phyloP scores from a whole-genome alignment of 306 rosid species.

The Luffa acutangula region DNA sequence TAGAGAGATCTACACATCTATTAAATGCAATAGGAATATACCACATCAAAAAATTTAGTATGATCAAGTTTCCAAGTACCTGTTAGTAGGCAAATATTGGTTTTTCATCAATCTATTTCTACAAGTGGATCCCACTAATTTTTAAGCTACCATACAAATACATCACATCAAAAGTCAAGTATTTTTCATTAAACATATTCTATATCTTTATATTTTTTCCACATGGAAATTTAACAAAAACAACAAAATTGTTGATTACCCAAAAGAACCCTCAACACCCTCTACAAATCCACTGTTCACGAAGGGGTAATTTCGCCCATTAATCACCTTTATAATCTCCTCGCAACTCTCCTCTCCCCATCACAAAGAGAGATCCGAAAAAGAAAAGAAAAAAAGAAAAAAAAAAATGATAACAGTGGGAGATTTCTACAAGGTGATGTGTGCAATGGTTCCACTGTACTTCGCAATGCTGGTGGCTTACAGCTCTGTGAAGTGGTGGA shows the following conservation, averaged over 20 bases:
- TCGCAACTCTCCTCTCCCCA: not conserved
- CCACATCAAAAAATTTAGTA: too few species aligned
- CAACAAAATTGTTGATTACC: not conserved
- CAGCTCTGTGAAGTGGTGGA: constrained; percentile 33
- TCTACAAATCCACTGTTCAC: not conserved
- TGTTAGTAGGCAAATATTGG: too few species aligned
- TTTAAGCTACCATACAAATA: too few species aligned
- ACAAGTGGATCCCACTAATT: too few species aligned
- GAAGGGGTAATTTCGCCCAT: not conserved
- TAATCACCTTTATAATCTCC: not conserved
- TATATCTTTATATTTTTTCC: too few species aligned
- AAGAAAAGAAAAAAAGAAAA: not conserved
- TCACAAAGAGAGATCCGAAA: not conserved
- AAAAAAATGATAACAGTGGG: constrained; percentile 16
- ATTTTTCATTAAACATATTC: too few species aligned
- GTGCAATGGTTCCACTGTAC: constrained; percentile 37
- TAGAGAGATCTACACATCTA: too few species aligned
- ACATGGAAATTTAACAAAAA: too few species aligned
- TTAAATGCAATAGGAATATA: too few species aligned
- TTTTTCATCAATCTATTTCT: too few species aligned
- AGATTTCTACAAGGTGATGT: constrained; percentile 39
- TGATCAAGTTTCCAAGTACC: too few species aligned
- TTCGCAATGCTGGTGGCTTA: constrained; percentile 37
- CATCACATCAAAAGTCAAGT: too few species aligned
- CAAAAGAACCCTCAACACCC: not conserved